A percentile compares a stretch with the other conserved stretches of the same genome.
phyloP scores from a whole-genome alignment of 1,284 basidiomycete species.

The Cryptococcus sp. region DNA sequence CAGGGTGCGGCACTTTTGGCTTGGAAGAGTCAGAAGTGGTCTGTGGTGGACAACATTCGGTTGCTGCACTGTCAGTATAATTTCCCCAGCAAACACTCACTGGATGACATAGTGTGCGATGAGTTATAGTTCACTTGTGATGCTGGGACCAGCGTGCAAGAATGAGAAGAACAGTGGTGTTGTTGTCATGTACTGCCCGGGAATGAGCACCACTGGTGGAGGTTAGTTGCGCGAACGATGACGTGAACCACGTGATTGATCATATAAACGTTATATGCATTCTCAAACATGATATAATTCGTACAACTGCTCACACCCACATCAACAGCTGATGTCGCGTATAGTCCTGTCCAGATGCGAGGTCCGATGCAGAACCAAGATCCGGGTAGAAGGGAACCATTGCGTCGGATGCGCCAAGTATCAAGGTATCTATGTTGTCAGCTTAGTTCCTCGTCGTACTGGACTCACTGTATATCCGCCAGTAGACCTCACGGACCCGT shows the following conservation, averaged over 20 bases:
- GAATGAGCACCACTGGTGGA: no score
- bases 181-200: no score
- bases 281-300: neutral
- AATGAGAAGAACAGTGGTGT: no score
- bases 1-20: conserved; percentile 40
- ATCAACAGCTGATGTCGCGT: conserved; percentile 76
- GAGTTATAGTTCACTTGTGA: neutral
- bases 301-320: conserved; percentile 39
- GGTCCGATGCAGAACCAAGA: conserved; percentile 79
- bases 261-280: neutral
- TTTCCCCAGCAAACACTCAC: neutral
- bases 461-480: conserved; percentile 81
- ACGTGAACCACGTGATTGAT: no score
- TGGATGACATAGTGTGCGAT: conserved; percentile 2
- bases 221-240: no score
- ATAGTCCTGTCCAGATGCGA: conserved; percentile 73
- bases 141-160: neutral
- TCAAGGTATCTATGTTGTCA: conserved; percentile 59
- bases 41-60: conserved; percentile 42
- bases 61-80: conserved; percentile 1
- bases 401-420: conserved; percentile 83
- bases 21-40: conserved; percentile 28
- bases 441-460: neutral
- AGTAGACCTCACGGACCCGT: conserved; percentile 94
- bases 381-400: conserved; percentile 96